Evolutionary conservation across 768 basidiomycete species (phyloP).

Genomic region (Solioccasus polychromus): DNA sequence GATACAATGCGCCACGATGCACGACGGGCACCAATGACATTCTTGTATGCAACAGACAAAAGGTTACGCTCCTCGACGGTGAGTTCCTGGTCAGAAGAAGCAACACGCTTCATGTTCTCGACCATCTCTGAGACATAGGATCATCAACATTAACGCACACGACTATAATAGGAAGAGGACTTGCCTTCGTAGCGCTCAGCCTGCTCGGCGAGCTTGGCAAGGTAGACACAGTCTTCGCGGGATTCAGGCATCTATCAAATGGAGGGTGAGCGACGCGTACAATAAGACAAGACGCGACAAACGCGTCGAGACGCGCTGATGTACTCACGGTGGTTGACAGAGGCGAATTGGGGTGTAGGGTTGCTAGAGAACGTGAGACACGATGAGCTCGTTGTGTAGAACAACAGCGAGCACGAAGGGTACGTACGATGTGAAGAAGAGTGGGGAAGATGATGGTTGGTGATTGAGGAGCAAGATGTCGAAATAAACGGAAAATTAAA

Average conservation of each 20-base stretch:
- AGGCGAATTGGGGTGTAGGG: conserved; percentile 15
- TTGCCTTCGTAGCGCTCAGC: conserved; percentile 98
- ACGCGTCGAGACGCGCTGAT: conserved; percentile 40
- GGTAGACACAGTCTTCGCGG: conserved; percentile 98
- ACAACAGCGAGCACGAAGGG: conserved; percentile 29
- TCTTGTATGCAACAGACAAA: conserved; percentile 98
- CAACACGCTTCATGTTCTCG: conserved; percentile 99
- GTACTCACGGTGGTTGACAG: conserved; percentile 40
- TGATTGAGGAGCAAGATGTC: conserved; percentile 42
- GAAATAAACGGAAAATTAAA: conserved; percentile 59
- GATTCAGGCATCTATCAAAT: conserved; percentile 63
- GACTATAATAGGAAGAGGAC: conserved; percentile 15
- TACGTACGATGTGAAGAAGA: conserved; percentile 43
- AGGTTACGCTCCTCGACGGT: conserved; percentile 99
- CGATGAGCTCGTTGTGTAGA: conserved; percentile 35
- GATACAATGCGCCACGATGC: conserved; percentile 98
- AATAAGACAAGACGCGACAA: conserved; percentile 16
- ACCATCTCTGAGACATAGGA: conserved; percentile 81
- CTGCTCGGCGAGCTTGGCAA: conserved; percentile 99
- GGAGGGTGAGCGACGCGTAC: conserved; percentile 16
- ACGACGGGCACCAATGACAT: conserved; percentile 97
- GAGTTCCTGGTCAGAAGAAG: conserved; percentile 95
- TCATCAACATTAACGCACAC: conserved; percentile 15
- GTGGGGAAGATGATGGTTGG: conserved; percentile 46
- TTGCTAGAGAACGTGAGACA: conserved; percentile 14